Base-by-base conservation (phyloP, 805 yeast species). In the Pichia eremophila region DNA sequence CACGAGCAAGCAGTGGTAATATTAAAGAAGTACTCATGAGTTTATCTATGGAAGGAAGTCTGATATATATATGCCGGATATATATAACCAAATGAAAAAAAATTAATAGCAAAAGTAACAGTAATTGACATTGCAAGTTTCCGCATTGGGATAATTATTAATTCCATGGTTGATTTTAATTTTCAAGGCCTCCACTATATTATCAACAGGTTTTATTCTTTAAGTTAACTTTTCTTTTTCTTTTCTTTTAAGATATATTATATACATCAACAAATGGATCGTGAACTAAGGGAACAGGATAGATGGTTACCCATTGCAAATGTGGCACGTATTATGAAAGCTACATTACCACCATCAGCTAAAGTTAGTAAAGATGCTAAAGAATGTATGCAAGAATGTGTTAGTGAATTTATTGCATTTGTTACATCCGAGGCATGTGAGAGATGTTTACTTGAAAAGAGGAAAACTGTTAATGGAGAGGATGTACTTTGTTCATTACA, bases 341-440 rank as follows among this genome's bases (percentile, higher is more conserved):
- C 67, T 47, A 83, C 91, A 2, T 66, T 84, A 31, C 91, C 93
- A 3, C 66, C 72, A 12, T 79, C 81, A 36, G 91, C 90, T 11
- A 84, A 84, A 57, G 79, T 84, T 1, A 80, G 88, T 22, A 84
- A 83, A 57, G 93, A 84, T 57, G 85, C 90, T 40, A 83, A 83
- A 57, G 90, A 82, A 55, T 78, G 86, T 54, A 79, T 81, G 66
- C 87, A 81, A 62, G 86, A 81, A 57, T 81, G 60, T 43, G 86
- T 79, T 5, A 68, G 77, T 43, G 85, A 81, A 61, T 81, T 79
- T 61, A 82, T 81, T 34, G 76, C 83, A 10, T 81, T 81, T 62
- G 75, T 81, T 46, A 81, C 86, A 3, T 74, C 81, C 34, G 85
- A 81, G 62, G 77, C 77, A 18, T 74, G 83, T 43, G 86, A 81